Conservation (phyloP, 371 early-diverging fungal genomes). For the Nematocida displodere region DNA sequence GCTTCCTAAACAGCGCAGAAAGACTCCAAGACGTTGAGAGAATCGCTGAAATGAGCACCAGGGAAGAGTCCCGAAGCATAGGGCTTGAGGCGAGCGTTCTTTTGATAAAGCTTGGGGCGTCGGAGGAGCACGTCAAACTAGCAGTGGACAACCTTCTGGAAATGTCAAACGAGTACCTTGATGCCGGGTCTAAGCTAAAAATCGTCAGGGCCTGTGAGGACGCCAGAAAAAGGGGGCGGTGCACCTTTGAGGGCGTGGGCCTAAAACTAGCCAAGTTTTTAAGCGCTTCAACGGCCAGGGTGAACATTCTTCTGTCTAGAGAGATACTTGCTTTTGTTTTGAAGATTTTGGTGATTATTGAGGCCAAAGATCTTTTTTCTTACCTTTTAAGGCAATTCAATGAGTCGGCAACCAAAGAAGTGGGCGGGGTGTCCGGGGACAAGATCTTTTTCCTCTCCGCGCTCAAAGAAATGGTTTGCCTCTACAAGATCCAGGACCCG, state of each 20-base stretch:
- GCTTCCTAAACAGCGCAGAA: conserved; percentile 40
- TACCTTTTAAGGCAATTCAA: conserved; percentile 7
- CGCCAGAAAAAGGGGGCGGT: conserved; percentile 23
- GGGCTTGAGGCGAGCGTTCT: conserved; percentile 27
- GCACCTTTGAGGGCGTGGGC: conserved; percentile 25
- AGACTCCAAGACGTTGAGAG: not conserved
- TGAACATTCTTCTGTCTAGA: not conserved
- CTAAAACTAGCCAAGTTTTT: conserved; percentile 17
- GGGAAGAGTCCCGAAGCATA: conserved; percentile 18
- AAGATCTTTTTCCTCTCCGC: conserved; percentile 38
- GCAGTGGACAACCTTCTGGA: conserved; percentile 49
- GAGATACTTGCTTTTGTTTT: conserved; percentile 26
- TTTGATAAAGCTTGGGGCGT: conserved; percentile 9
- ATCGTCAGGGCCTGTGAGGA: conserved; percentile 10
- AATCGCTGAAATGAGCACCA: conserved; percentile 44
- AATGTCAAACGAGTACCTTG: conserved; percentile 42
- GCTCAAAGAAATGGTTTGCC: not conserved
- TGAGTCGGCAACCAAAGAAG: not conserved
- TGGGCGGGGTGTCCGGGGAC: not conserved
- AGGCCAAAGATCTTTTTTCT: conserved; percentile 36
- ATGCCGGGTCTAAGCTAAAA: conserved; percentile 30
- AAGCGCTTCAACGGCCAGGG: conserved; percentile 15
- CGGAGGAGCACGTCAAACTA: conserved; percentile 18
- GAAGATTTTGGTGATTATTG: conserved; percentile 26
- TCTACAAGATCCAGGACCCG: conserved; percentile 34